Evolutionary conservation across 768 basidiomycete species (phyloP).

Genomic region (Boletus pseudopeckii): DNA sequence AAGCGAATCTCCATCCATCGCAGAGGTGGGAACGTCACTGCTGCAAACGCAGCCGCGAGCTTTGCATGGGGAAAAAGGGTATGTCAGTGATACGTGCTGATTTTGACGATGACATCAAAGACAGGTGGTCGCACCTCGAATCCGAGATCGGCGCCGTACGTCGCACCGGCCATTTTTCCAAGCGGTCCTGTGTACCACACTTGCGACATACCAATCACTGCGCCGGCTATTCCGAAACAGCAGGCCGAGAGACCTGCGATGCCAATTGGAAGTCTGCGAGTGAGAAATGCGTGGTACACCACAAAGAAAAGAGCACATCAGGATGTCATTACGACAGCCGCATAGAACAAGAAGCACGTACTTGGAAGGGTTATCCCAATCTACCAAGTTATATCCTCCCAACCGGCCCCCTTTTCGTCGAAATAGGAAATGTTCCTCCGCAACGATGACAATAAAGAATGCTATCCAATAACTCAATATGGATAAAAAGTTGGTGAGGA

Average conservation of each 20-base stretch:
- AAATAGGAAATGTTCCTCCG: conserved; percentile 46
- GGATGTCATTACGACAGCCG: not conserved
- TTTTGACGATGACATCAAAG: not conserved
- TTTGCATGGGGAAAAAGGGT: not conserved
- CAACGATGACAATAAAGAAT: conserved; percentile 44
- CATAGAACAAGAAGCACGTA: conserved; percentile 15
- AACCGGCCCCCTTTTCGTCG: conserved; percentile 37
- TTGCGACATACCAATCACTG: conserved; percentile 52
- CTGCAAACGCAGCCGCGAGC: conserved; percentile 47
- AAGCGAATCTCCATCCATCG: conserved; percentile 47
- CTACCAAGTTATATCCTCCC: conserved; percentile 50
- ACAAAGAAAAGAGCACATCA: not conserved
- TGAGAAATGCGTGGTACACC: not conserved
- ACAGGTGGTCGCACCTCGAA: conserved; percentile 41
- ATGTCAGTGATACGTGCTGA: not conserved
- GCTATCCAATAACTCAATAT: conserved; percentile 46
- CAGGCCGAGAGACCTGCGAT: conserved; percentile 46
- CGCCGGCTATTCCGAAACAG: conserved; percentile 45
- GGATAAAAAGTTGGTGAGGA: conserved; percentile 41
- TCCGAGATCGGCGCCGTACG: conserved; percentile 49
- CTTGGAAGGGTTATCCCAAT: conserved; percentile 42
- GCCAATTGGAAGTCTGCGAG: conserved; percentile 43
- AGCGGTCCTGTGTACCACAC: conserved; percentile 53
- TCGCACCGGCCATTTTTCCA: conserved; percentile 38
- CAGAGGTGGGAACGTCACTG: conserved; percentile 43